phyloP scores from a whole-genome alignment of 2,329 filamentous ascomycete genomes.

The Kalaharituber pfeilii region DNA sequence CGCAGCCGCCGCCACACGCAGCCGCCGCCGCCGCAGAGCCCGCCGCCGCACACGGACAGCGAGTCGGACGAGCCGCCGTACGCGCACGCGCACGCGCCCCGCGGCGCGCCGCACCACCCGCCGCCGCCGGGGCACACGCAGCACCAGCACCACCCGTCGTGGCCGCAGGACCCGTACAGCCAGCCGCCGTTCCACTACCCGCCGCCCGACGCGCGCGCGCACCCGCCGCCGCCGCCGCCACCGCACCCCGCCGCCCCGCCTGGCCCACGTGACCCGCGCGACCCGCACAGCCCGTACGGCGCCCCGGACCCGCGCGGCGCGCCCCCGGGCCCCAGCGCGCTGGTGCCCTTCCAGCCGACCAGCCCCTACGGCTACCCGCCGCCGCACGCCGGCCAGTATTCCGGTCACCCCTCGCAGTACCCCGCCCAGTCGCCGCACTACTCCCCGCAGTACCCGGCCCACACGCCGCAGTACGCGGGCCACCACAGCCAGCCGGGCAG shows the following conservation, averaged over 20 bases:
- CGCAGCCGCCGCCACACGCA: conserved; percentile 8
- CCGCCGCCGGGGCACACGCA: background rate
- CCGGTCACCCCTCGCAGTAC: conserved; percentile 11
- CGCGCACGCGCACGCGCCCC: conserved; percentile 11
- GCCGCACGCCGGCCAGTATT: conserved; percentile 12
- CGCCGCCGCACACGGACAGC: conserved; percentile 15
- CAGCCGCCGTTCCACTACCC: background rate
- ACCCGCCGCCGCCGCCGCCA: background rate
- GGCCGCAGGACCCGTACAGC: background rate
- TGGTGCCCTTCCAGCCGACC: conserved; percentile 8
- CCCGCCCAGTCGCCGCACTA: conserved; percentile 12
- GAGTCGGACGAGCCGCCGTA: conserved; percentile 17
- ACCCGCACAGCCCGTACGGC: background rate
- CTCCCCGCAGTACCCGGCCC: conserved; percentile 11
- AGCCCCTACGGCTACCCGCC: conserved; percentile 7
- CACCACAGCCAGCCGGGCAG: background rate
- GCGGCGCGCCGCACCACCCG: background rate
- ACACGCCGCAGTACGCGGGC: conserved; percentile 5
- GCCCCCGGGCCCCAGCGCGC: background rate
- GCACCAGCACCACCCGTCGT: background rate
- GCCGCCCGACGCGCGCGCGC: background rate
- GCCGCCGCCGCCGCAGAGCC: conserved; percentile 12
- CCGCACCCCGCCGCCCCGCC: background rate
- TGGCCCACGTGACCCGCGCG: background rate
- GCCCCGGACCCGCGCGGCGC: background rate